These are phyloP conservation scores for Phlyctochytrium planicorne DNA, from an alignment of 192 early-diverging fungal genomes.

Conservation along the genomic window DNA sequence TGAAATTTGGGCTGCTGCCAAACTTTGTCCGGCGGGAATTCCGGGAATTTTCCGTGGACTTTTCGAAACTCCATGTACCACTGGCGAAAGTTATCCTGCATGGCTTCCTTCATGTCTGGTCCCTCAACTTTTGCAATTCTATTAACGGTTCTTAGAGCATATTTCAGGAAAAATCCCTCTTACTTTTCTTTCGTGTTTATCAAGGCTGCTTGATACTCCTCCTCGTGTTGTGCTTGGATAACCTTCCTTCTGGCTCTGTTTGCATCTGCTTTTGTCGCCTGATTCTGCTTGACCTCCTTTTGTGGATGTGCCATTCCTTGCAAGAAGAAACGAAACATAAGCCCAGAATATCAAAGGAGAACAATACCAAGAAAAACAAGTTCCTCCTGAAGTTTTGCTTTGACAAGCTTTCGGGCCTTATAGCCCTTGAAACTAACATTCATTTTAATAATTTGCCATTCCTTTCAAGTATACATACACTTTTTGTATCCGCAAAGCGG, in stretches of 20 bases:
- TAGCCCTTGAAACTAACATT: constrained; percentile 48
- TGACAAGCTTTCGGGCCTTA: constrained; percentile 42
- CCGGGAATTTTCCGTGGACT: constrained; percentile 57
- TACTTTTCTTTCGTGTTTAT: constrained; percentile 63
- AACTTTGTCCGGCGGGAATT: constrained; percentile 52
- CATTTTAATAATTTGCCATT: neutral
- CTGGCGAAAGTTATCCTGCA: constrained; percentile 60
- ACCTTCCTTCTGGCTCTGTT: constrained; percentile 53
- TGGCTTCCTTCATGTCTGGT: constrained; percentile 61
- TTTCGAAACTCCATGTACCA: constrained; percentile 69
- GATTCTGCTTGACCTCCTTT: constrained; percentile 40
- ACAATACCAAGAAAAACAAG: constrained; percentile 53
- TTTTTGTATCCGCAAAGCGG: constrained; percentile 52
- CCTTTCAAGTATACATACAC: constrained; percentile 30
- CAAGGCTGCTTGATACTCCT: constrained; percentile 60
- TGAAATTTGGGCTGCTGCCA: constrained; percentile 56
- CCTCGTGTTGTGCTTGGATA: constrained; percentile 58
- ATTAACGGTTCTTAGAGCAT: neutral
- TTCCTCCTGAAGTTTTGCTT: constrained; percentile 44
- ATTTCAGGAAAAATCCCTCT: constrained; percentile 5
- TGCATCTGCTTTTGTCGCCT: constrained; percentile 37
- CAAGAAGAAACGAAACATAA: neutral
- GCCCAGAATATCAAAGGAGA: too few species aligned
- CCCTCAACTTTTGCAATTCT: constrained; percentile 61
- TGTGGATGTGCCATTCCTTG: constrained; percentile 40